Evolutionary conservation across 2,329 filamentous ascomycete species (phyloP), one percentile per base, ranked within the genome.

Genomic region (Gremmenia infestans): DNA sequence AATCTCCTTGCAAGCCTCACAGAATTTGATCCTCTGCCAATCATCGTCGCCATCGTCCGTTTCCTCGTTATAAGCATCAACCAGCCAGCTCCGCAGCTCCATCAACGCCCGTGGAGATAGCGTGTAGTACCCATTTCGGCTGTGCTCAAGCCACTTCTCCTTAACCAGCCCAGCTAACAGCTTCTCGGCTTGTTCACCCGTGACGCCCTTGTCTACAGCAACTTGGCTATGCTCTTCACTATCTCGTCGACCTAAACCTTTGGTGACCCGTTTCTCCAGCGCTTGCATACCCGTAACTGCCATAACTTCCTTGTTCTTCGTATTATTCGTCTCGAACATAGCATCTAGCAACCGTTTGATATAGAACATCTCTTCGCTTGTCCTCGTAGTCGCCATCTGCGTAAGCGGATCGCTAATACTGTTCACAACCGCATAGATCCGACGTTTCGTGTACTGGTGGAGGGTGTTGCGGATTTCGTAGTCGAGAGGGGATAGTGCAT

Each of bases 241-340:
- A 15, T 55, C 63, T 15, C 70, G 52, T 47, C 61, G 55, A 45
- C 66, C 70, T 9, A 61, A 58, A 35, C 82, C 80, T 49, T 81
- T 74, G 9, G 82, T 77, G 48, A 95, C 74, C 63, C 89, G 86
- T 52, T 88, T 88, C 83, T 67, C 60, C 50, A 91, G 49, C 11
- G 92, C 92, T 66, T 96, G 86, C 70, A 91, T 90, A 46, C 83
- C 81, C 12, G 84, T 88, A 3, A 97, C 76, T 3, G 89, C 91
- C 81, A 97, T 86, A 25, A 91, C 81, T 72, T 99, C 93, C 66
- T 85, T 83, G n/a, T 83, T 78, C 8, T 78, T 79, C 0, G 86
- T 90, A 68, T 97, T 97, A 74, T 91, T 85, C 19, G 83, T 87
- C 61, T 95, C 90, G 69, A 97, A 99, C 82, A 99, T 96, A 64